Percentiles rank a stretch among this genome's conserved stretches.
Evolutionary conservation across 2,329 filamentous ascomycete genomes (phyloP).

Genomic region (Plenodomus tracheiphilus): DNA sequence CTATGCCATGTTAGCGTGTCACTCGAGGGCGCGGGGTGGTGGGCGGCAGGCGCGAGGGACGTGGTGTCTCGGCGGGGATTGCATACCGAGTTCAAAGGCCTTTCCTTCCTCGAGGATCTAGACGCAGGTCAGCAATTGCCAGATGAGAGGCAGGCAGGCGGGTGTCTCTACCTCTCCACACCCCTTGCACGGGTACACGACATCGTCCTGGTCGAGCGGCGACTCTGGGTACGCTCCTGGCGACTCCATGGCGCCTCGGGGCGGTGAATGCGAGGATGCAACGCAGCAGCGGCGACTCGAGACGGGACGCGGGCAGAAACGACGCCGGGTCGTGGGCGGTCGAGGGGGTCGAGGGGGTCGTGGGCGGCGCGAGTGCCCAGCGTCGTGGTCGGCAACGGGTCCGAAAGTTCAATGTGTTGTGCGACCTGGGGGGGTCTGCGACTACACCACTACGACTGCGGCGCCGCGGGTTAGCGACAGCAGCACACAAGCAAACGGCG

Average conservation of each 20-base stretch:
- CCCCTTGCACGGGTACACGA: slow-evolving; percentile 70
- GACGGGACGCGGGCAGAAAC: not conserved
- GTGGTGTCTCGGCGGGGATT: slow-evolving; percentile 22
- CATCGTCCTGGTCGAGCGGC: slow-evolving; percentile 47
- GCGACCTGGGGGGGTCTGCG: not conserved
- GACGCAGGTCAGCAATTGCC: slow-evolving; percentile 23
- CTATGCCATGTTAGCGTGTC: slow-evolving; percentile 53
- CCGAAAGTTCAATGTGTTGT: not conserved
- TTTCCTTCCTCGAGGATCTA: slow-evolving; percentile 98
- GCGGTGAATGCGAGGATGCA: slow-evolving; percentile 6
- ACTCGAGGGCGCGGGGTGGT: not conserved
- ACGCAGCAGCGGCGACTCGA: slow-evolving; percentile 1
- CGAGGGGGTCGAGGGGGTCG: slow-evolving; percentile 1
- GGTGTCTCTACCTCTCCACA: slow-evolving; percentile 45
- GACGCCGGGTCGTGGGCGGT: slow-evolving; percentile 1
- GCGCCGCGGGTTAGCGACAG: too few relatives aligned
- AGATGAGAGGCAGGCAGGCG: not conserved
- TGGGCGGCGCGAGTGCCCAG: not conserved
- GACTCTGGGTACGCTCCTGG: slow-evolving; percentile 59
- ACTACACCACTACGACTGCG: not conserved
- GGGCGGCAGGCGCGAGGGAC: slow-evolving; percentile 4
- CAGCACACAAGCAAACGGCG: too few relatives aligned
- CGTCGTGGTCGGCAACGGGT: not conserved
- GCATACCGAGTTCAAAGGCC: slow-evolving; percentile 91
- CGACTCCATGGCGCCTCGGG: slow-evolving; percentile 54